Evolutionary conservation across 352 stramenopile species (phyloP).

Genomic region (Pythium inflatum): DNA sequence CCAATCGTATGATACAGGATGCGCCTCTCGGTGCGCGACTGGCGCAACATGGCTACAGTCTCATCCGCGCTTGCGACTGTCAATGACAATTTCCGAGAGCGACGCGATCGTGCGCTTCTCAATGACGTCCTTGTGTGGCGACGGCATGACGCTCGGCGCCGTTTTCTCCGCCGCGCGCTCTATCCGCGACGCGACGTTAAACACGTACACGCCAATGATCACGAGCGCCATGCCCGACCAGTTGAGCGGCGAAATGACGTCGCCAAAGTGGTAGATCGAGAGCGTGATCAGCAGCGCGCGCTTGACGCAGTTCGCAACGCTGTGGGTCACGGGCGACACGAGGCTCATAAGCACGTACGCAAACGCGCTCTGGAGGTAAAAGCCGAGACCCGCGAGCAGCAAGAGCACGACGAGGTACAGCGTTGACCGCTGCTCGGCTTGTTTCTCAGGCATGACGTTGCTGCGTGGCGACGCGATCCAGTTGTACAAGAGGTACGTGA

Average conservation of each 20-base stretch:
- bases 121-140: too few species aligned
- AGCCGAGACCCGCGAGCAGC: slow-evolving; percentile 73
- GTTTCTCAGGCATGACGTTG: slow-evolving; percentile 23
- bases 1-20: too few species aligned
- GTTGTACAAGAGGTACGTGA: slow-evolving; percentile 78
- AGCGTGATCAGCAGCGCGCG: slow-evolving; percentile 89
- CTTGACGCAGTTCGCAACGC: slow-evolving; percentile 92
- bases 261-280: slow-evolving; percentile 90
- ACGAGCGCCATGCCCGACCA: slow-evolving; percentile 88
- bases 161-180: slow-evolving; percentile 47
- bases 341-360: slow-evolving; percentile 92
- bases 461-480: slow-evolving; percentile 50
- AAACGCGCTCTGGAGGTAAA: slow-evolving; percentile 91
- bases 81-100: slow-evolving; percentile 73
- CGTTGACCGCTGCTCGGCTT: slow-evolving; percentile 35
- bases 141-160: slow-evolving; percentile 40
- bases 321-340: slow-evolving; percentile 90
- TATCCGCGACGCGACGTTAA: slow-evolving; percentile 75
- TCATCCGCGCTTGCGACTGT: slow-evolving; percentile 35
- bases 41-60: neutral
- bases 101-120: slow-evolving; percentile 56
- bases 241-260: slow-evolving; percentile 81
- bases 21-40: slow-evolving; percentile 18
- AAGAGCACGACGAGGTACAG: slow-evolving; percentile 62
- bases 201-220: slow-evolving; percentile 88